Evolutionary conservation across 177 flowering plant species (phyloP).

Genomic region (Vitis hybrid): DNA sequence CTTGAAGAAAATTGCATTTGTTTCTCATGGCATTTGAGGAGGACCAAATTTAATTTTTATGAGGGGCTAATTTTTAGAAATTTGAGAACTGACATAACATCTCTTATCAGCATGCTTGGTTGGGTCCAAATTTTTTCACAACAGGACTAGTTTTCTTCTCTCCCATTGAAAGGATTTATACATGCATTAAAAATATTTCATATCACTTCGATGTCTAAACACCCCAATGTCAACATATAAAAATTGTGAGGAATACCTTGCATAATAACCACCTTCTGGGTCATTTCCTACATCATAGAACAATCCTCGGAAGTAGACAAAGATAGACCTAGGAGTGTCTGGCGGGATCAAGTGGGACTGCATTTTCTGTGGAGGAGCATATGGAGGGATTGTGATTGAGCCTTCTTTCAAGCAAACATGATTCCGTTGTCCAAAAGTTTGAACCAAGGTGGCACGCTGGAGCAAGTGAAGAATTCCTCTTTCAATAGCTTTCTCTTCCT

Average conservation of each 20-base stretch:
- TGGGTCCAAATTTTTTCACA: background rate
- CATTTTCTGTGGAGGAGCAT: conserved; percentile 99
- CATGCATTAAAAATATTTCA: background rate
- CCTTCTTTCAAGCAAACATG: conserved; percentile 95
- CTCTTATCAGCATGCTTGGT: background rate
- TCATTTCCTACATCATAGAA: conserved; percentile 95
- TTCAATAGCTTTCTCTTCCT: conserved; percentile 98
- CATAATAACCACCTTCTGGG: conserved; percentile 98
- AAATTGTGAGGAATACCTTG: conserved; percentile 56
- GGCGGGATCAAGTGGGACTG: conserved; percentile 89
- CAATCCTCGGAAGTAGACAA: conserved; percentile 94
- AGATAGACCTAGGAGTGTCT: conserved; percentile 85
- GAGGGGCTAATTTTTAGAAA: background rate
- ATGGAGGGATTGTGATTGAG: conserved; percentile 92
- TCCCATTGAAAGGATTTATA: background rate
- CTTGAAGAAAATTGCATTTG: background rate
- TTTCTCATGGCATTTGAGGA: background rate
- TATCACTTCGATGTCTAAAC: background rate
- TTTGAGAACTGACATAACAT: too few relatives aligned
- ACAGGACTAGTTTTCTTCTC: background rate
- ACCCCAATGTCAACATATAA: background rate
- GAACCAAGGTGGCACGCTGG: conserved; percentile 91
- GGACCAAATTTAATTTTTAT: background rate
- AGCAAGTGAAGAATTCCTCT: conserved; percentile 89
- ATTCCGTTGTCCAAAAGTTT: conserved; percentile 95